These are phyloP conservation scores for Myriosclerotinia scirpicola DNA, from an alignment of 2,329 filamentous ascomycete genomes.

Conservation along the genomic window DNA sequence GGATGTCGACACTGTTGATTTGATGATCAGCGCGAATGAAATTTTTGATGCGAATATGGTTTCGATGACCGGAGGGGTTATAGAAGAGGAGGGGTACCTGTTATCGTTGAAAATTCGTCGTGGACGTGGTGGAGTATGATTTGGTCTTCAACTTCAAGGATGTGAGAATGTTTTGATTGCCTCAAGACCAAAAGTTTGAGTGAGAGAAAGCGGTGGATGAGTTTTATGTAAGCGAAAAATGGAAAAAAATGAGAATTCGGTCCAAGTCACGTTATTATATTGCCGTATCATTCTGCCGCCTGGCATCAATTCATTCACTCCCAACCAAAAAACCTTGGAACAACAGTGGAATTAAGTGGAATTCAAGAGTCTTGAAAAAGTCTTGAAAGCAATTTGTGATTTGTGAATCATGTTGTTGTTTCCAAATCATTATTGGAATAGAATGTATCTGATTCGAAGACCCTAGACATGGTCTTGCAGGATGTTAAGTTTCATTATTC, in stretches of 20 bases:
- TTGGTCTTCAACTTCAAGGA: constrained; percentile 33
- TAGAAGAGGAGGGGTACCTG: constrained; percentile 32
- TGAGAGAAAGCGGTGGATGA: constrained; percentile 22
- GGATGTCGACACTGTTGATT: constrained; percentile 14
- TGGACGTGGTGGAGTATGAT: constrained; percentile 40
- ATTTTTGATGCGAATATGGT: not conserved
- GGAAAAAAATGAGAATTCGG: not conserved
- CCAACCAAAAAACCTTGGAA: not conserved
- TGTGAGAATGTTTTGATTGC: constrained; percentile 39
- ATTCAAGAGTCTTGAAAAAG: not conserved
- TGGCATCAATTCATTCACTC: not conserved
- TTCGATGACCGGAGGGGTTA: constrained; percentile 10
- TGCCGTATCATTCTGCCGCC: not conserved
- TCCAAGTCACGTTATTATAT: not conserved
- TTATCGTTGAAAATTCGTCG: constrained; percentile 34
- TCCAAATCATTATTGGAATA: not conserved
- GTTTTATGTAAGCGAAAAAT: constrained; percentile 29
- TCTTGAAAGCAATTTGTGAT: not conserved
- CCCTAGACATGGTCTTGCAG: not conserved
- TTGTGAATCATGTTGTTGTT: not conserved
- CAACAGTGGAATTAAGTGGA: constrained; percentile 1
- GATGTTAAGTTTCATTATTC: not conserved
- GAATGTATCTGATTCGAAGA: not conserved
- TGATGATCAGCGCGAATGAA: constrained; percentile 17
- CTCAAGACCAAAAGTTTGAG: constrained; percentile 28